These are phyloP conservation scores for Colletotrichum sp. DNA, from an alignment of 2,329 filamentous ascomycete species.

Conservation along the genomic window DNA sequence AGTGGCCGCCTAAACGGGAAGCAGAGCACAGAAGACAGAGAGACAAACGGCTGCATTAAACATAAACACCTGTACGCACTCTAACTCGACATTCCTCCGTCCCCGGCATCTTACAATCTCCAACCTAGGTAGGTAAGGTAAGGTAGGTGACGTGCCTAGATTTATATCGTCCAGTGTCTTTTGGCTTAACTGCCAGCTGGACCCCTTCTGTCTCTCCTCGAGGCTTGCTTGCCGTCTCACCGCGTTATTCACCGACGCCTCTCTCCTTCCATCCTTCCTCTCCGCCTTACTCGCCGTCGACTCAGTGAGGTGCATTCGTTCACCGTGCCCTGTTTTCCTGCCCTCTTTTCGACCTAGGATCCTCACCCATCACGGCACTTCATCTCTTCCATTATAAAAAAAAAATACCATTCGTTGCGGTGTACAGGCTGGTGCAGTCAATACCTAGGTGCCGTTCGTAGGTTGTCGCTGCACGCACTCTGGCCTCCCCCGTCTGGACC, in stretches of 20 bases:
- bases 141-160: neutral
- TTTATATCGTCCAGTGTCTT: neutral
- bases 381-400: neutral
- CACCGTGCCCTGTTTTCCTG: neutral
- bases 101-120: neutral
- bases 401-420: neutral
- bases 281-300: neutral
- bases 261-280: neutral
- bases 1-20: neutral
- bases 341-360: neutral
- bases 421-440: neutral
- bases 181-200: neutral
- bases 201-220: neutral
- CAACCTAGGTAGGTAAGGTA: neutral
- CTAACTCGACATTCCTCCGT: slow-evolving; percentile 8
- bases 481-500: neutral
- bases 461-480: neutral
- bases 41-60: neutral
- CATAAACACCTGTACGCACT: neutral
- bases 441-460: neutral
- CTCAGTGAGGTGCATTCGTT: neutral
- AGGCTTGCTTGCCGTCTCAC: neutral
- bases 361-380: neutral
- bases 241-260: neutral
- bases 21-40: neutral